Conservation (phyloP, 805 yeast species). For the Kodamaea neixiangensis region DNA sequence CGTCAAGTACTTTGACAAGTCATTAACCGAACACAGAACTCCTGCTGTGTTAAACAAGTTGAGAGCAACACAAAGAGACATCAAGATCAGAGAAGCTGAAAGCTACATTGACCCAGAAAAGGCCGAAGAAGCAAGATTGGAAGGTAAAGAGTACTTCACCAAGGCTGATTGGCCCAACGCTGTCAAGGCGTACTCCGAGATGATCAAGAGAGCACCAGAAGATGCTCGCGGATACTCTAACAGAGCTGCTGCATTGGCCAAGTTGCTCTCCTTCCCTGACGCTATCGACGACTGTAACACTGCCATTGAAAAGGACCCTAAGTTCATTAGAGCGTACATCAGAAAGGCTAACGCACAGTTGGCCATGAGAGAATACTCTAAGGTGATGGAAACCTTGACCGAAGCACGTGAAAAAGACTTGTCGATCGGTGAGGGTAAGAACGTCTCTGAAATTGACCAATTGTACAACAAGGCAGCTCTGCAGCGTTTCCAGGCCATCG, state of each 20-base stretch:
- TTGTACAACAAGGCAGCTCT: constrained; percentile 73
- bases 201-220: constrained; percentile 94
- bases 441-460: constrained; percentile 76
- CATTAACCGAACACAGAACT: constrained; percentile 95
- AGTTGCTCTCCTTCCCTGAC: constrained; percentile 95
- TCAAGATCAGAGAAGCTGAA: constrained; percentile 74
- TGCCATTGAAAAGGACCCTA: constrained; percentile 87
- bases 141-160: constrained; percentile 87
- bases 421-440: constrained; percentile 57
- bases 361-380: constrained; percentile 83
- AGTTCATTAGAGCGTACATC: constrained; percentile 90
- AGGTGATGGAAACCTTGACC: constrained; percentile 78
- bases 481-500: constrained; percentile 78
- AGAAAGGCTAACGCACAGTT: constrained; percentile 95
- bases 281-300: constrained; percentile 88
- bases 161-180: constrained; percentile 97
- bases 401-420: constrained; percentile 75
- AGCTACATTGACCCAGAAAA: constrained; percentile 84
- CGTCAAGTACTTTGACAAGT: constrained; percentile 77
- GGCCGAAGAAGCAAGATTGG: constrained; percentile 92
- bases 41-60: constrained; percentile 89
- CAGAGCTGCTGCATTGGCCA: constrained; percentile 96
- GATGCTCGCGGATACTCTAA: constrained; percentile 97
- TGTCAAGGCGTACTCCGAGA: constrained; percentile 91
- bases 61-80: constrained; percentile 82